These are phyloP conservation scores for Capsicum baccatum DNA, from an alignment of 257 asterid species.

Conservation along the genomic window DNA sequence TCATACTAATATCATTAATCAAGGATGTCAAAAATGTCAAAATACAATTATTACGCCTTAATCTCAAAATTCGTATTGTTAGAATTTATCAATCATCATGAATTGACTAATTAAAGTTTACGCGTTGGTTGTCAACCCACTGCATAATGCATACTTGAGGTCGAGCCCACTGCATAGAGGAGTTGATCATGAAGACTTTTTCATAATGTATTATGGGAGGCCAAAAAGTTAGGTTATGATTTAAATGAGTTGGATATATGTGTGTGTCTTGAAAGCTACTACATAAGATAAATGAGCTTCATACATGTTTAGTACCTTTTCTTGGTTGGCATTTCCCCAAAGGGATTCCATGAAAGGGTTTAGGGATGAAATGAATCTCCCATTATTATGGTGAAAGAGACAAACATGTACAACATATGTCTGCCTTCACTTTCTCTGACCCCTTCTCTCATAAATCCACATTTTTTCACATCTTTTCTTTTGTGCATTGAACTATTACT, in stretches of 20 bases:
- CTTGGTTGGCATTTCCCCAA: background rate
- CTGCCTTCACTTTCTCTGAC: background rate
- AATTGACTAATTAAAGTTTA: background rate
- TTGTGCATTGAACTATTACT: too few relatives aligned
- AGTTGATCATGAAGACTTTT: background rate
- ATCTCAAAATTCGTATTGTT: background rate
- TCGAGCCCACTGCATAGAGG: background rate
- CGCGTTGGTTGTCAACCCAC: background rate
- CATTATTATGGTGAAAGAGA: background rate
- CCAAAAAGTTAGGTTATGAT: slow-evolving; percentile 27
- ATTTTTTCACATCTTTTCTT: too few relatives aligned
- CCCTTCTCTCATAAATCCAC: too few relatives aligned
- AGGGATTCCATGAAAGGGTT: background rate
- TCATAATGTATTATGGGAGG: background rate
- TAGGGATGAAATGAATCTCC: slow-evolving; percentile 27
- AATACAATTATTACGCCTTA: background rate
- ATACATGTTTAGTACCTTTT: slow-evolving; percentile 11
- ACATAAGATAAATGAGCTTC: background rate
- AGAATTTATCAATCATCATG: background rate
- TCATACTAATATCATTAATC: background rate
- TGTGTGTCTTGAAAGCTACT: background rate
- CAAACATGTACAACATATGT: slow-evolving; percentile 5
- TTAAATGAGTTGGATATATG: background rate
- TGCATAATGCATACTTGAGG: background rate
- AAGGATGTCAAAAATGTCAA: background rate